Percentiles rank a stretch among this genome's conserved stretches.
Conservation (phyloP, 2,329 filamentous ascomycete species). For the Fusarium musae region DNA sequence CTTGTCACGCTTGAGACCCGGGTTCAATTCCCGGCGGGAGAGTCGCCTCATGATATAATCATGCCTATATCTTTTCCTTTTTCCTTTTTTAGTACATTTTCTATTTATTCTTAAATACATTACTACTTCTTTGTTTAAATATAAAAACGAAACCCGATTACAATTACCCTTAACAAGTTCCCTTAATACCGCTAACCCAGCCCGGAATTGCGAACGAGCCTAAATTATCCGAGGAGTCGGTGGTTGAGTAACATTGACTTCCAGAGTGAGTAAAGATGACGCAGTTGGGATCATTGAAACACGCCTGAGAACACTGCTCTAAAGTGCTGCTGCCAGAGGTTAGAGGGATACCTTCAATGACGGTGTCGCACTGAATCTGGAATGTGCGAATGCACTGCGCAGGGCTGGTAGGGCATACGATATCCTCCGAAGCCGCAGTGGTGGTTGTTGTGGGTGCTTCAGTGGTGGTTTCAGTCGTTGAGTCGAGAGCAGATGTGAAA, state of each 20-base stretch:
- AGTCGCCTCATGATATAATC: not conserved
- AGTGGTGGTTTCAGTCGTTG: not conserved
- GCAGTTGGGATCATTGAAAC: not conserved
- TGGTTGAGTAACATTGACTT: not conserved
- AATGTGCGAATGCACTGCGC: not conserved
- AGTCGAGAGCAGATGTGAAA: not conserved
- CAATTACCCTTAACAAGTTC: not conserved
- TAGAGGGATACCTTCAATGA: not conserved
- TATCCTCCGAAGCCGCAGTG: not conserved
- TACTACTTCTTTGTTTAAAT: not conserved
- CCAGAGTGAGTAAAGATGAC: not conserved
- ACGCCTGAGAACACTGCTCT: not conserved
- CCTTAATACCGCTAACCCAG: not conserved
- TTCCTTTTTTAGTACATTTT: not conserved
- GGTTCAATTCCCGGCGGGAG: conserved; percentile 3
- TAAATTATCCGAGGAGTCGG: accelerated
- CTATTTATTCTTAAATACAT: not conserved
- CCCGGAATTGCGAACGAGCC: accelerated
- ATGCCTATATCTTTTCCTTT: not conserved
- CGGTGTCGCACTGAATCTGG: not conserved
- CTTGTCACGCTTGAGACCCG: conserved; percentile 1
- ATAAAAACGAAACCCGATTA: no score
- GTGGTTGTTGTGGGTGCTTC: not conserved
- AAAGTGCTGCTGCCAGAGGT: accelerated
- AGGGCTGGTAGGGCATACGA: not conserved